Conservation (phyloP, 2,329 filamentous ascomycete genomes). For the Epichloe festucae region DNA sequence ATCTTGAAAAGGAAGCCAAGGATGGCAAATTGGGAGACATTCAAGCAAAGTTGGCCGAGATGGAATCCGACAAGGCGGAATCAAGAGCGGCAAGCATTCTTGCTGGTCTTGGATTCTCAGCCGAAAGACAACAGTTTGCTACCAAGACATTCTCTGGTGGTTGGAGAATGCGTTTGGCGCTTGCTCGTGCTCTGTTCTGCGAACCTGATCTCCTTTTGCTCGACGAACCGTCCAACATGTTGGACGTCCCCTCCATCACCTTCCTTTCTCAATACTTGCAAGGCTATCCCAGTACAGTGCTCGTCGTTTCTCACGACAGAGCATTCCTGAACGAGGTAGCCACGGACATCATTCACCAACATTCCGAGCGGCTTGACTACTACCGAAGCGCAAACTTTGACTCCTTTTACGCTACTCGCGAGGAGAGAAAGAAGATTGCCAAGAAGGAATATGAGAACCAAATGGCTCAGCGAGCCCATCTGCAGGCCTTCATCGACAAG, state of each 20-base stretch:
- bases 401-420: slow-evolving; percentile 91
- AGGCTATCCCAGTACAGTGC: slow-evolving; percentile 80
- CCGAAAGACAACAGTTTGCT: slow-evolving; percentile 80
- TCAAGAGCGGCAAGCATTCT: slow-evolving; percentile 90
- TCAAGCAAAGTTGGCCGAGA: slow-evolving; percentile 83
- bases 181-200: slow-evolving; percentile 92
- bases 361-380: slow-evolving; percentile 94
- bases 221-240: slow-evolving; percentile 99
- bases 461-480: slow-evolving; percentile 82
- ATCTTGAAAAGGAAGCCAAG: slow-evolving; percentile 77
- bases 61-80: slow-evolving; percentile 98
- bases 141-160: slow-evolving; percentile 98
- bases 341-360: slow-evolving; percentile 98
- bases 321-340: slow-evolving; percentile 97
- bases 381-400: slow-evolving; percentile 97
- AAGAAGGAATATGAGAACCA: slow-evolving; percentile 98
- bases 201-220: slow-evolving; percentile 91
- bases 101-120: slow-evolving; percentile 90
- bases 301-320: slow-evolving; percentile 97
- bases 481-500: slow-evolving; percentile 98
- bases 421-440: slow-evolving; percentile 91
- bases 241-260: slow-evolving; percentile 99
- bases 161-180: slow-evolving; percentile 96
- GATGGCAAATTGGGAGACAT: slow-evolving; percentile 87
- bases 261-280: slow-evolving; percentile 96